phyloP scores from a whole-genome alignment of 2,329 filamentous ascomycete genomes.

The Verticillium albo-atrum region DNA sequence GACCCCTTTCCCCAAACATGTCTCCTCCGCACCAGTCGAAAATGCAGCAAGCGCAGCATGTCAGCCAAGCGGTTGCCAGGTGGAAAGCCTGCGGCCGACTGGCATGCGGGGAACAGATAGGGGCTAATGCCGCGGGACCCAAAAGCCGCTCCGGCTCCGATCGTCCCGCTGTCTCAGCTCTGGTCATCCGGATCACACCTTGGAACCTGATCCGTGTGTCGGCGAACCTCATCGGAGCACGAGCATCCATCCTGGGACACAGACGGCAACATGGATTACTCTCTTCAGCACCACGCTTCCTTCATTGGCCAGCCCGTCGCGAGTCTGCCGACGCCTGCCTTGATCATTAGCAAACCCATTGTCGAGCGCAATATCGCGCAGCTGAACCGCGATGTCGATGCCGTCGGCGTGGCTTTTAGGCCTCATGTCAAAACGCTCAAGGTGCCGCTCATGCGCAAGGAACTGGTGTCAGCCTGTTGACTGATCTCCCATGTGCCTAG shows the following conservation, averaged over 20 bases:
- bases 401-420: constrained; percentile 29
- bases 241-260: not conserved
- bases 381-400: constrained; percentile 32
- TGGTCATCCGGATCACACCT: not conserved
- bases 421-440: constrained; percentile 42
- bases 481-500: constrained; percentile 11
- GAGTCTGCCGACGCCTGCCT: constrained; percentile 31
- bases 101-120: not conserved
- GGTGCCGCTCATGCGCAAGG: constrained; percentile 14
- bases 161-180: not conserved
- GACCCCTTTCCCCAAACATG: not conserved
- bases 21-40: not conserved
- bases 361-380: constrained; percentile 30
- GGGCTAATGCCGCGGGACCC: not conserved
- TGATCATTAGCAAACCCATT: constrained; percentile 31
- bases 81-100: not conserved
- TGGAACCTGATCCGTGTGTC: not conserved
- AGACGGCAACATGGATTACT: constrained; percentile 20
- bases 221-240: not conserved
- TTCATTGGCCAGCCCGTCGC: constrained; percentile 28
- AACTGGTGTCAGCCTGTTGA: not conserved
- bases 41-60: not conserved
- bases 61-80: not conserved
- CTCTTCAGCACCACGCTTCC: constrained; percentile 22
- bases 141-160: not conserved